These are phyloP conservation scores for Melampsora abietis-canadensis DNA, from an alignment of 1,284 basidiomycete genomes.

Conservation along the genomic window DNA sequence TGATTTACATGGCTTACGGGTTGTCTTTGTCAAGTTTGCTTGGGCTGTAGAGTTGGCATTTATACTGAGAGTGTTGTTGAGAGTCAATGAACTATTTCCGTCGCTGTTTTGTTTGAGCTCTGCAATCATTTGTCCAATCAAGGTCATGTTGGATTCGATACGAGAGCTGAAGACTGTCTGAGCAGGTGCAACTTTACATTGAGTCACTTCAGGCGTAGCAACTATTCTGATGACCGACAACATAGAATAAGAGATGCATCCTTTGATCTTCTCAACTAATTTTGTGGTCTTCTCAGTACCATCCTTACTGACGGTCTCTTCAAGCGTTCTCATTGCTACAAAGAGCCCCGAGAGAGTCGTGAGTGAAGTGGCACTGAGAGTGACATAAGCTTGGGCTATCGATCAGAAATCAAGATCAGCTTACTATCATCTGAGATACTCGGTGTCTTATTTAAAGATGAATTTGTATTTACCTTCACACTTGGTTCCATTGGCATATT, in stretches of 20 bases:
- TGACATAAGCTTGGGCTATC: constrained; percentile 28
- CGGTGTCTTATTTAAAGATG: neutral
- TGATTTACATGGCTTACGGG: too few species aligned
- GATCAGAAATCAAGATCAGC: neutral
- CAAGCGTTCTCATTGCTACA: constrained; percentile 21
- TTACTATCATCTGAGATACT: neutral
- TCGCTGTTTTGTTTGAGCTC: constrained; percentile 8
- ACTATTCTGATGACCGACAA: constrained; percentile 33
- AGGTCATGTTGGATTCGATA: constrained; percentile 21
- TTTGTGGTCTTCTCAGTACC: constrained; percentile 18
- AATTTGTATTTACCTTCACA: constrained; percentile 23
- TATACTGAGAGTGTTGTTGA: neutral
- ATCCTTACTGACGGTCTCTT: constrained; percentile 18
- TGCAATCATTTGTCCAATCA: constrained; percentile 21
- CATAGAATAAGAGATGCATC: constrained; percentile 32
- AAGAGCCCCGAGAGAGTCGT: constrained; percentile 26
- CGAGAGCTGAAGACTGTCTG: constrained; percentile 20
- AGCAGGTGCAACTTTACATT: constrained; percentile 18
- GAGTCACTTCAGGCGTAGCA: constrained; percentile 26
- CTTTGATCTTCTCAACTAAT: constrained; percentile 24
- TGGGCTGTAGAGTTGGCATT: constrained; percentile 9
- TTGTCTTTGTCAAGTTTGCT: constrained; percentile 7
- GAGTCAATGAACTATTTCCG: neutral
- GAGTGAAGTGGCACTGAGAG: constrained; percentile 34
- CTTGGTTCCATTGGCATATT: constrained; percentile 12